Base-by-base conservation (phyloP, 495 filamentous ascomycete genomes). In the Aspergillus haitiensis region DNA sequence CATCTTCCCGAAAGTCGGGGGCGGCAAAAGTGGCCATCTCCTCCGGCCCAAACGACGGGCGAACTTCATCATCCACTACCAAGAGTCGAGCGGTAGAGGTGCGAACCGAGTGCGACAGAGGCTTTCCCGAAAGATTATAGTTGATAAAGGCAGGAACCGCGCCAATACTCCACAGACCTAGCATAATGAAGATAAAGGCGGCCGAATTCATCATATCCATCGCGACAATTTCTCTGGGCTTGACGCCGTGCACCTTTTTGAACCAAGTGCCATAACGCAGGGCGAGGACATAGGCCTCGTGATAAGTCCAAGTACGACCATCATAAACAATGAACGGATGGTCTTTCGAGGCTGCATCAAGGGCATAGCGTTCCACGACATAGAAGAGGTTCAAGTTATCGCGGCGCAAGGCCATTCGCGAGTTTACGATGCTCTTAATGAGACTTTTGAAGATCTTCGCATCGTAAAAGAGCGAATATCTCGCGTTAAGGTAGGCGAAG, bases 121-220 rank as follows among this genome's bases (percentile, higher is more conserved):
- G 81, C 32, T 90, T 84, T 11, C 87, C 88, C 2, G 80, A 78
- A 46, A 98, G 71, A 64, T 97, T 98, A 72, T 94, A 96, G 70
- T 98, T 98, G 75, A 98, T 89, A 60, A 95, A 90, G 0, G 93
- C 94, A n/a, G 93, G 92, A 31, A 82, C 83, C 0, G 90, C 93
- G 0, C 94, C 94, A 42, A 98, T 85, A 15, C 87, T 85, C 93
- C 93, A 97, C 34, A 97, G 72, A 0, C 88, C 94, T 21, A 96
- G 78, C 77, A 86, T 83, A n/a, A 97, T 58, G 75, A 96, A 95
- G 10, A 96, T 63, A 66, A 93, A 94, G 6, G 83, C 82, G 12
- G 90, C 86, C 27, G 85, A 90, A 67, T 98, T 98, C 75, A 88
- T 89, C 63, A 93, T 89, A 72, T 97, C 85, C 66, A 98, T 79